A percentile compares a stretch with the other conserved stretches of the same genome.
Evolutionary conservation across 208 protist genomes (phyloP).

Genomic region (Trypanosoma conorhini): DNA sequence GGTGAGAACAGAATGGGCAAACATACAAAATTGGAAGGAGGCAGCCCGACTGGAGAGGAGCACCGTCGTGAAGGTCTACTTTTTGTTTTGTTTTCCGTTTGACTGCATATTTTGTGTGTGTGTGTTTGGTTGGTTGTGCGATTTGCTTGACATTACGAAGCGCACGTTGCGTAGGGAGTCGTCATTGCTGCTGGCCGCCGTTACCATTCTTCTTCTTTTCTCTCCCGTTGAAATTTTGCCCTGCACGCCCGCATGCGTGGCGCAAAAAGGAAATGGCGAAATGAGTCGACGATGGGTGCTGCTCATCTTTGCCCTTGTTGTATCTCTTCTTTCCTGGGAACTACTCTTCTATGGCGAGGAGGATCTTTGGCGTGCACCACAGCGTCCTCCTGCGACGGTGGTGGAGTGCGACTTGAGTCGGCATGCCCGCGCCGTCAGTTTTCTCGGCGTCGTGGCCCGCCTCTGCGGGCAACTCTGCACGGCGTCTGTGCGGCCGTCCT

Average conservation of each 20-base stretch:
- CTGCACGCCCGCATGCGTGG: not conserved
- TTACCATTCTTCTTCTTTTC: not conserved
- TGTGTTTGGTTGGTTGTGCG: too few species aligned
- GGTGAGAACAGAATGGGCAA: not conserved
- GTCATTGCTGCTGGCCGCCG: not conserved
- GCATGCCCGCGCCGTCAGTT: not conserved
- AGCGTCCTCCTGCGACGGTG: not conserved
- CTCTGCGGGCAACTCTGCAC: not conserved
- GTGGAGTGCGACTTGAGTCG: conserved; percentile 10
- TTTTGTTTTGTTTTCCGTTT: too few species aligned
- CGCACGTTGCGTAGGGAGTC: too few species aligned
- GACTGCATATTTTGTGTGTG: too few species aligned
- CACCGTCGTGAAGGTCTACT: too few species aligned
- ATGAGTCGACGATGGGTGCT: not conserved
- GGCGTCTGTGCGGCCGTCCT: not conserved
- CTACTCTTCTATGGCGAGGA: not conserved
- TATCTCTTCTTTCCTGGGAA: not conserved
- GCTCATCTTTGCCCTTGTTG: not conserved
- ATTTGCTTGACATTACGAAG: too few species aligned
- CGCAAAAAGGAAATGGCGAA: not conserved
- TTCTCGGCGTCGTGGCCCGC: conserved; percentile 1
- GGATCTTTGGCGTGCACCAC: not conserved
- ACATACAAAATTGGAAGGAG: too few species aligned
- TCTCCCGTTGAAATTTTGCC: not conserved
- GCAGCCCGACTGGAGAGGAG: too few species aligned